These are phyloP conservation scores for Diaporthe citrichinensis DNA, from an alignment of 2,329 filamentous ascomycete genomes.

Conservation along the genomic window DNA sequence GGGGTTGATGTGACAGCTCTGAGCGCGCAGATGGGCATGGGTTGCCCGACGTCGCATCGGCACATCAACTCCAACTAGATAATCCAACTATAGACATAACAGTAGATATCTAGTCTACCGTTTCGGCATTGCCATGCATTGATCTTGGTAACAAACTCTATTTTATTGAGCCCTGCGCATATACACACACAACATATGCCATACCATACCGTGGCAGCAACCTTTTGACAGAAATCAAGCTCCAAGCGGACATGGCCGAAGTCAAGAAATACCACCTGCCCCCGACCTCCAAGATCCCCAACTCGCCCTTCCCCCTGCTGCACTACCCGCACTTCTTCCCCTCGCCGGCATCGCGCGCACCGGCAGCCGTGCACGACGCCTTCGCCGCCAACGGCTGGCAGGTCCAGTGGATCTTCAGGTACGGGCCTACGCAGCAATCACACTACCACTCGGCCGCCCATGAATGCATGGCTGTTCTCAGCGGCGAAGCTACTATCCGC, in stretches of 20 bases:
- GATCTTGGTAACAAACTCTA: constrained; percentile 11
- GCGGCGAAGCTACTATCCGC: constrained; percentile 64
- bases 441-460: constrained; percentile 71
- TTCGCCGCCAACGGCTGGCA: constrained; percentile 66
- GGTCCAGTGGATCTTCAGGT: constrained; percentile 70
- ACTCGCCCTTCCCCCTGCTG: constrained; percentile 65
- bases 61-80: background rate
- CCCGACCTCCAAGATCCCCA: constrained; percentile 62
- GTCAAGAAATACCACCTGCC: constrained; percentile 56
- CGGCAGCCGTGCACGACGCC: constrained; percentile 54
- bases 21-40: background rate
- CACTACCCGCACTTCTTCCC: constrained; percentile 63
- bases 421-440: constrained; percentile 66
- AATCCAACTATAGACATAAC: background rate
- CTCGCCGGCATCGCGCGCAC: constrained; percentile 40
- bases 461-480: constrained; percentile 69
- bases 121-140: background rate
- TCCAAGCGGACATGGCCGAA: constrained; percentile 46
- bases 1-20: constrained; percentile 22
- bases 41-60: constrained; percentile 23
- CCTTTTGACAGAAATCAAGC: background rate
- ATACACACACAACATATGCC: background rate
- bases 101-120: background rate
- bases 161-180: background rate
- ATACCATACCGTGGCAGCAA: background rate